phyloP scores from a whole-genome alignment of 2,329 filamentous ascomycete species.

The Colletotrichum spaethianum region DNA sequence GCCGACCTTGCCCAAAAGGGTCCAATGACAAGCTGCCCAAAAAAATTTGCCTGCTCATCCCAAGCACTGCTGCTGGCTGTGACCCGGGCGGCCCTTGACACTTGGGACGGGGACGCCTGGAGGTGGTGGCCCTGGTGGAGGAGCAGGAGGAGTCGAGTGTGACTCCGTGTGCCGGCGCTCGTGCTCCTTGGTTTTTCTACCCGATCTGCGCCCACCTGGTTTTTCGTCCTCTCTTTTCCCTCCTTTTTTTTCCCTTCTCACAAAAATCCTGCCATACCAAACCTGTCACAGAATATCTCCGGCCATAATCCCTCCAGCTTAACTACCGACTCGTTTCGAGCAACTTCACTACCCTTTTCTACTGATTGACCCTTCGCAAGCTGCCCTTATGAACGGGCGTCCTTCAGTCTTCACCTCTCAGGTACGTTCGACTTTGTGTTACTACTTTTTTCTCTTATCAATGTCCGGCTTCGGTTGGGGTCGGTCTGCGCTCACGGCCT shows the following conservation, averaged over 20 bases:
- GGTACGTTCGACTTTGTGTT: slow-evolving; percentile 71
- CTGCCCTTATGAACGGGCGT: slow-evolving; percentile 89
- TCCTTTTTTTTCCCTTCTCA: slow-evolving; percentile 12
- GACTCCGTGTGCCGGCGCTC: slow-evolving; percentile 33
- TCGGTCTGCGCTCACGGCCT: slow-evolving; percentile 17
- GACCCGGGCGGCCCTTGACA: slow-evolving; percentile 7
- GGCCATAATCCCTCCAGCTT: slow-evolving; percentile 30
- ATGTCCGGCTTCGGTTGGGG: background rate
- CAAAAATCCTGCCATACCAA: slow-evolving; percentile 30
- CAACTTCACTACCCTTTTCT: slow-evolving; percentile 42
- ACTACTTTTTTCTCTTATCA: background rate
- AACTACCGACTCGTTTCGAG: slow-evolving; percentile 35
- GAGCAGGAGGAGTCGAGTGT: background rate
- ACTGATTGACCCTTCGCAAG: slow-evolving; percentile 53
- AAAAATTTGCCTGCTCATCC: slow-evolving; percentile 33
- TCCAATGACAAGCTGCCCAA: slow-evolving; percentile 41
- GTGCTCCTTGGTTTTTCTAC: slow-evolving; percentile 36
- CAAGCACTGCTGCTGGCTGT: slow-evolving; percentile 16
- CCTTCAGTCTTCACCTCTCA: slow-evolving; percentile 89
- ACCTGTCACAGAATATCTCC: slow-evolving; percentile 35
- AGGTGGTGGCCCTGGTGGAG: slow-evolving; percentile 2
- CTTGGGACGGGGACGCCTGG: slow-evolving; percentile 13
- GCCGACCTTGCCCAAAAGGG: slow-evolving; percentile 25
- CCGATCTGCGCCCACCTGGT: slow-evolving; percentile 30
- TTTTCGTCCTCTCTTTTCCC: slow-evolving; percentile 43